These are phyloP conservation scores for Artemisia argyi DNA, from an alignment of 129 eudicot species.

Conservation along the genomic window DNA sequence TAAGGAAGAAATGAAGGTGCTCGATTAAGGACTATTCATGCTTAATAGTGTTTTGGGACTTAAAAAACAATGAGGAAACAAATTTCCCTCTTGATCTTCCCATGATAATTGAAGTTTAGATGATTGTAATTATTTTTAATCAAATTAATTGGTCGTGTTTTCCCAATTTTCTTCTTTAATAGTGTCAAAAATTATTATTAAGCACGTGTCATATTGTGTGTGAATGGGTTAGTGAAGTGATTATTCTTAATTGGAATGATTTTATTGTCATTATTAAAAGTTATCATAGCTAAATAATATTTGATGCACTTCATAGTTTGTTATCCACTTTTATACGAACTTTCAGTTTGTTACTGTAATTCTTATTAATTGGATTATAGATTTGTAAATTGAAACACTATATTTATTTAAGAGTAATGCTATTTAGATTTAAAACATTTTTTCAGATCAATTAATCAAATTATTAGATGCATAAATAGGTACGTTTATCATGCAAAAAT, in stretches of 20 bases:
- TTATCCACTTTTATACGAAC: no score
- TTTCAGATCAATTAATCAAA: no score
- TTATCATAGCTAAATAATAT: no score
- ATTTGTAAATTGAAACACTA: no score
- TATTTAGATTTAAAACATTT: no score
- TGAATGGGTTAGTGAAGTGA: not conserved
- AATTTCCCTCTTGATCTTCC: not conserved
- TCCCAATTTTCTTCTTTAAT: not conserved
- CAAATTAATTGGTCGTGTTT: slow-evolving; percentile 32
- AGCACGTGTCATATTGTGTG: not conserved
- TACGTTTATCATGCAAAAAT: no score
- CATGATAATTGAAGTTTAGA: slow-evolving; percentile 29
- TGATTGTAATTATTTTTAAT: slow-evolving; percentile 33
- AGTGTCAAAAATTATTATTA: not conserved
- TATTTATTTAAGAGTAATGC: no score
- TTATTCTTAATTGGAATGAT: not conserved
- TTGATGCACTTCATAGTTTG: no score
- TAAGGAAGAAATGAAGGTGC: slow-evolving; percentile 43
- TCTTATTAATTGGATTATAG: no score
- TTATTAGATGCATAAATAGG: no score
- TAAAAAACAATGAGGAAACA: slow-evolving; percentile 4
- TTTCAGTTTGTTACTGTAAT: no score
- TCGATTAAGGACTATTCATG: not conserved
- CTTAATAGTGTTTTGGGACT: slow-evolving; percentile 18
- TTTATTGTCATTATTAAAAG: no score